Percentiles rank a stretch among this genome's conserved stretches.
Evolutionary conservation across 2,329 filamentous ascomycete genomes (phyloP).

Genomic region (Neofusicoccum umdonicola): DNA sequence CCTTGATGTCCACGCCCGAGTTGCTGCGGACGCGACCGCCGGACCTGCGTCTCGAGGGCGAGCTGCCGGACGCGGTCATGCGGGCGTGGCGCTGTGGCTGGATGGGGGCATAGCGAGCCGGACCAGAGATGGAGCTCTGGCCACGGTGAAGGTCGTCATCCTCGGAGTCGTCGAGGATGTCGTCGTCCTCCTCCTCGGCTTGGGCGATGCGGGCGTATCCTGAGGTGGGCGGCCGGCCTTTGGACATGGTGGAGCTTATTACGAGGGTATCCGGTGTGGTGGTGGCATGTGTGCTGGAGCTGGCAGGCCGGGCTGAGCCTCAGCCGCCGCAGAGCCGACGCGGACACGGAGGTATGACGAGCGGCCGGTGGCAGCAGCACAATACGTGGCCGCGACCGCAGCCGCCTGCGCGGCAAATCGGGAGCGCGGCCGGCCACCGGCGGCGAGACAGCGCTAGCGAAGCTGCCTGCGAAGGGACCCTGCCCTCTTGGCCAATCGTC

Average conservation of each 20-base stretch:
- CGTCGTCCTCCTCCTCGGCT: conserved; percentile 50
- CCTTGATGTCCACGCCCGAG: conserved; percentile 93
- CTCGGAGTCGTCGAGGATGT: conserved; percentile 36
- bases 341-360: conserved; percentile 16
- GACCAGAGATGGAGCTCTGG: conserved; percentile 36
- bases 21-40: conserved; percentile 64
- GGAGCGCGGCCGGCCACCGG: background rate
- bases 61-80: conserved; percentile 42
- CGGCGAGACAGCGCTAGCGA: background rate
- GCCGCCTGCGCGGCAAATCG: background rate
- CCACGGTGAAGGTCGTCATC: conserved; percentile 31
- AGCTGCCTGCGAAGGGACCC: background rate
- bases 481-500: conserved; percentile 2
- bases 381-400: conserved; percentile 1
- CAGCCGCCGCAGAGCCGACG: background rate
- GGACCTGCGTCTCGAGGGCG: conserved; percentile 30
- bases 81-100: conserved; percentile 43
- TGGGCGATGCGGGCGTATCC: conserved; percentile 54
- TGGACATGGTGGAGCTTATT: conserved; percentile 28
- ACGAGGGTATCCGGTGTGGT: background rate
- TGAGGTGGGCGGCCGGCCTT: conserved; percentile 40
- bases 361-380: background rate
- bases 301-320: conserved; percentile 8
- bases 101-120: conserved; percentile 45
- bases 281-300: conserved; percentile 9